Evolutionary conservation across 108 stramenopile genomes (phyloP), one percentile per base, ranked within the genome.

Genomic region (Nitzschia sp.): DNA sequence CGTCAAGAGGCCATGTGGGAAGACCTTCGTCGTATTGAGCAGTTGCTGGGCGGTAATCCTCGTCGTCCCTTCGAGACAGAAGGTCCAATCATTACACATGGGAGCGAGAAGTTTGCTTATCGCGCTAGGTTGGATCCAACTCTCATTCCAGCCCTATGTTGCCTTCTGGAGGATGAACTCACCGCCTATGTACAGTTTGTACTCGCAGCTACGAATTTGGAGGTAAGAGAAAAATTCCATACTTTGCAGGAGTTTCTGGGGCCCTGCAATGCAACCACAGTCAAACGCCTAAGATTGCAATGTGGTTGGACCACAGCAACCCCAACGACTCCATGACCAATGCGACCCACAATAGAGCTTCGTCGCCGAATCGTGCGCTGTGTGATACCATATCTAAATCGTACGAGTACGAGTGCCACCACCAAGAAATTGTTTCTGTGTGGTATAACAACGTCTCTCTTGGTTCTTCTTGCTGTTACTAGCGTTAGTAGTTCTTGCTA

Each of bases 51-150:
- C 10, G 68, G 68, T 9, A 41, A 59, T 19, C 19, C 57, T 10
- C 20, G 8, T 2, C 61, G 53, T 2, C 15, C 43, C 0, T 71
- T 71, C 63, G 61, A 71, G 26, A 17, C 22, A 9, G 57, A 71
- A 59, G 70, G 70, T 6, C 70, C 70, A 8, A 39, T 61, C 22
- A 57, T 71, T 43, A 63, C 61, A 6, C 70, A 71, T 43, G 70
- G 61, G 51, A 71, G 70, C 19, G 70, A 71, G 53, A 50, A 43
- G 39, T 71, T 71, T 38, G 61, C 21, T 6, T 63, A 71, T 52
- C 51, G 54, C 1, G 61, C 70, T 39, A 8, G 12, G 1, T 61
- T 71, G 34, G 44, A 62, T 62, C 52, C 60, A 52, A 8, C 50
- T 41, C 61, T 63, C 19, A 21, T 54, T 8, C 70, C 61, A 11